These are phyloP conservation scores for Graphilbum fragrans DNA, from an alignment of 2,329 filamentous ascomycete species.

Conservation along the genomic window DNA sequence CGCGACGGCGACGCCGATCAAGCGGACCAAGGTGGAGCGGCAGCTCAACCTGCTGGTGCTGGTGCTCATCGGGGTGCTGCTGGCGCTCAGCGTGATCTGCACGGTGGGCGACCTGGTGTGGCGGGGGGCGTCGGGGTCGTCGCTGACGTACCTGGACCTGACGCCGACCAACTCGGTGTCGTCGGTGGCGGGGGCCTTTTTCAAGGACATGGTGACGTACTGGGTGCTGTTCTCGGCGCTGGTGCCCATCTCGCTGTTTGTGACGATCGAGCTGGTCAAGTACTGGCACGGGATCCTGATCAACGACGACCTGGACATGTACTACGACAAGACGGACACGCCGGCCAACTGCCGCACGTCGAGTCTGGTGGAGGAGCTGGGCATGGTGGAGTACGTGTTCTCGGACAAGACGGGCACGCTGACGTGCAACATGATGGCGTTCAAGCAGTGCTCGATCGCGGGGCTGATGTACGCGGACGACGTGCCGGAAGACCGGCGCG, in stretches of 20 bases:
- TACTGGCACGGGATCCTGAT: constrained; percentile 97
- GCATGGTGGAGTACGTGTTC: constrained; percentile 98
- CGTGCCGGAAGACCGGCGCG: constrained; percentile 78
- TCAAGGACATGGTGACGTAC: constrained; percentile 91
- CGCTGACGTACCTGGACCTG: constrained; percentile 64
- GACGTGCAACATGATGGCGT: constrained; percentile 95
- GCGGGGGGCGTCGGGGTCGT: constrained; percentile 47
- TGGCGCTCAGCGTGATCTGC: constrained; percentile 76
- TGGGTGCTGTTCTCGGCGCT: constrained; percentile 97
- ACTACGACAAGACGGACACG: constrained; percentile 90
- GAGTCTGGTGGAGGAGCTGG: constrained; percentile 89
- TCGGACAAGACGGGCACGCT: constrained; percentile 87
- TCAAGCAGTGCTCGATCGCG: constrained; percentile 85
- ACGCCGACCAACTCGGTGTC: constrained; percentile 43
- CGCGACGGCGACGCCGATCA: constrained; percentile 92
- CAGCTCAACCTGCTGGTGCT: constrained; percentile 91
- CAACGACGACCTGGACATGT: constrained; percentile 95
- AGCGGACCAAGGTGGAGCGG: constrained; percentile 88
- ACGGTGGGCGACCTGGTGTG: constrained; percentile 83
- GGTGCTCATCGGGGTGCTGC: constrained; percentile 72
- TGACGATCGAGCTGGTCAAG: constrained; percentile 95
- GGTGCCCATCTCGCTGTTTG: constrained; percentile 94
- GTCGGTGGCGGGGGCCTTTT: constrained; percentile 62
- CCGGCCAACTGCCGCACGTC: constrained; percentile 93
- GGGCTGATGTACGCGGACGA: constrained; percentile 91